Evolutionary conservation across 306 rosid species (phyloP).

Genomic region (Cyamopsis tetragonoloba): DNA sequence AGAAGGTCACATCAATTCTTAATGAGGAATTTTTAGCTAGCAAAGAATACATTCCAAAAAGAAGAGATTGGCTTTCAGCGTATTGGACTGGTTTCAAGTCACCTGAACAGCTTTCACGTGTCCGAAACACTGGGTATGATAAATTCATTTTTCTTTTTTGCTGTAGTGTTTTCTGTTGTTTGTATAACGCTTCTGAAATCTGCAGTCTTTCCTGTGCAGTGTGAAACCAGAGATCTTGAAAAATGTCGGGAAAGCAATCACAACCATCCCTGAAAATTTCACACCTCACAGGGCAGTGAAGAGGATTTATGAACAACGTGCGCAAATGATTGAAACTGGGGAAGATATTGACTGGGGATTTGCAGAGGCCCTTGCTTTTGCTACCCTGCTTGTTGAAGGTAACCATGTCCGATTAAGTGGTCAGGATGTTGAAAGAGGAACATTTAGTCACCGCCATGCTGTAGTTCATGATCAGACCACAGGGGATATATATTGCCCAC

Average conservation of each 20-base stretch:
- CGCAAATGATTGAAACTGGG: slow-evolving; percentile 90
- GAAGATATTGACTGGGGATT: slow-evolving; percentile 96
- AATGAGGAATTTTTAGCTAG: slow-evolving; percentile 87
- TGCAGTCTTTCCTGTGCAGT: slow-evolving; percentile 38
- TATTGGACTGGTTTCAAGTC: slow-evolving; percentile 96
- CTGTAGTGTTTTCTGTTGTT: background rate
- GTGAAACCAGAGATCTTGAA: slow-evolving; percentile 92
- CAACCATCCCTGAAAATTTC: slow-evolving; percentile 68
- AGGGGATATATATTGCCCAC: slow-evolving; percentile 79
- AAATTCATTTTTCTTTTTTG: slow-evolving; percentile 14
- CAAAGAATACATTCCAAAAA: slow-evolving; percentile 84
- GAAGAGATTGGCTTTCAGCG: slow-evolving; percentile 97
- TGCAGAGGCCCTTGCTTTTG: slow-evolving; percentile 96
- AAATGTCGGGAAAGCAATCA: slow-evolving; percentile 89
- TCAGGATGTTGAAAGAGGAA: slow-evolving; percentile 98
- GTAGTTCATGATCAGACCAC: slow-evolving; percentile 90
- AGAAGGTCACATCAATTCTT: slow-evolving; percentile 67
- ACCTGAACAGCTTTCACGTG: slow-evolving; percentile 91
- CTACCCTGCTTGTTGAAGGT: slow-evolving; percentile 88
- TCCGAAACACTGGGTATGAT: slow-evolving; percentile 86
- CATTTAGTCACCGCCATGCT: slow-evolving; percentile 96
- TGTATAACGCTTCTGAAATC: slow-evolving; percentile 11
- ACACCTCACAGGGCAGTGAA: slow-evolving; percentile 91
- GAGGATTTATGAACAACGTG: slow-evolving; percentile 80
- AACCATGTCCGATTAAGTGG: slow-evolving; percentile 95